Conservation (phyloP, 257 asterid genomes). For the Nyctanthes arbortristis region DNA sequence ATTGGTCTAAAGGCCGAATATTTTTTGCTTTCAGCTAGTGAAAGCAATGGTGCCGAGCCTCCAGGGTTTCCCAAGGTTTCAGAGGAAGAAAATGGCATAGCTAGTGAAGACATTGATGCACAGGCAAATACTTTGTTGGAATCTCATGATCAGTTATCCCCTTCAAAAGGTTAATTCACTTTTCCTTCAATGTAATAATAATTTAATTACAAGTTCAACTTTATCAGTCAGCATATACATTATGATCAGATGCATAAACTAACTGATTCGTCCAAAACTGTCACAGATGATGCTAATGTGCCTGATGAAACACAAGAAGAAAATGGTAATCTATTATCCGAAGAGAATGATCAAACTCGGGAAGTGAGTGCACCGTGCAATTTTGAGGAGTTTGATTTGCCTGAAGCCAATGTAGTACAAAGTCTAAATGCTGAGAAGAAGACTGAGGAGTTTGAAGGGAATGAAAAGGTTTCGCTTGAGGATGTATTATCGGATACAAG, state of each 20-base stretch:
- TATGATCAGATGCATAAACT: background rate
- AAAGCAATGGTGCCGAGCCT: slow-evolving; percentile 10
- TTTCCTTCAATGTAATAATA: no score
- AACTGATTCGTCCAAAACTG: slow-evolving; percentile 7
- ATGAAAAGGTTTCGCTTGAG: slow-evolving; percentile 9
- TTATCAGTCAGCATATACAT: background rate
- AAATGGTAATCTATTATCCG: background rate
- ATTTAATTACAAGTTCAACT: no score
- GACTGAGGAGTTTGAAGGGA: slow-evolving; percentile 8
- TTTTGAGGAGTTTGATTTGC: slow-evolving; percentile 8
- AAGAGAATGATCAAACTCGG: slow-evolving; percentile 20
- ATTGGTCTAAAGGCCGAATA: no score
- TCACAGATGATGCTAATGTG: slow-evolving; percentile 16
- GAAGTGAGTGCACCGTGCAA: slow-evolving; percentile 8
- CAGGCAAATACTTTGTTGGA: slow-evolving; percentile 26
- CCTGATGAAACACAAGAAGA: slow-evolving; percentile 33
- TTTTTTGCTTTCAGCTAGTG: background rate
- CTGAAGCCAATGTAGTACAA: background rate
- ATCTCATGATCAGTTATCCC: slow-evolving; percentile 30
- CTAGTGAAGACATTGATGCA: slow-evolving; percentile 19
- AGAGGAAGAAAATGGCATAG: slow-evolving; percentile 23
- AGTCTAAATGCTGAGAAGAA: slow-evolving; percentile 1
- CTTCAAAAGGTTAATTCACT: slow-evolving; percentile 38
- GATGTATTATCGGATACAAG: slow-evolving; percentile 12
- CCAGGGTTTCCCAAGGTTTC: slow-evolving; percentile 20